Base-by-base conservation (phyloP, 2,329 filamentous ascomycete genomes). In the Sclerotinia nivalis region DNA sequence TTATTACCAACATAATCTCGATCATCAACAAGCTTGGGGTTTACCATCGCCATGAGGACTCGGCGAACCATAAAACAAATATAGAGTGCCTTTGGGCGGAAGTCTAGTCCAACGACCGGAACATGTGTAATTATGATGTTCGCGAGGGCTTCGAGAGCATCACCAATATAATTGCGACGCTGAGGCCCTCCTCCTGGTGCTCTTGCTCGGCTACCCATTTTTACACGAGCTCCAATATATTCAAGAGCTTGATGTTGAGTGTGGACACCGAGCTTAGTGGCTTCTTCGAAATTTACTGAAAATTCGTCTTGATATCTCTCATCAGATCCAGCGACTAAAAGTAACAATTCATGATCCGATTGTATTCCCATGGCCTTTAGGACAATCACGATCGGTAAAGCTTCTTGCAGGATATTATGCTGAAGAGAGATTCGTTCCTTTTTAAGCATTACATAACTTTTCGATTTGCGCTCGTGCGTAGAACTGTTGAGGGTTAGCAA, bases 1-100 rank as follows among this genome's bases (percentile, higher is more conserved):
- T 99, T 99, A 82, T 99, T 99, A 74, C 96, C 96, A 43, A 99
- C 93, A 77, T 98, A 99, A 81, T 99, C 96, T 78, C 96, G 88
- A 79, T 99, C 96, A 76, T 99, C 96, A 2, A 99, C 93, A 67
- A 98, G 84, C 69, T 91, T 93, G 1, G 92, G 88, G 77, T 99
- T 93, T 71, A 96, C 91, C 77, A 93, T 91, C 2, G 94, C 94
- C 92, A 98, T 97, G 62, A 99, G 82, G 4, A 98, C 94, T 80
- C 94, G 88, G n/a, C 96, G 91, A 40, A 93, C 93, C 96, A 99
- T 99, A 83, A 97, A 93, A 61, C 95, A 95, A 69, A 99, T 89
- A 77, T 98, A 99, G 12, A 98, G 87, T 31, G 95, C 94, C 79
- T 99, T 99, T n/a, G 95, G 94, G 69, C 96, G 90, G 80, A 98